Base-by-base conservation (phyloP, 2,329 filamentous ascomycete species). In the Emericellopsis atlantica region DNA sequence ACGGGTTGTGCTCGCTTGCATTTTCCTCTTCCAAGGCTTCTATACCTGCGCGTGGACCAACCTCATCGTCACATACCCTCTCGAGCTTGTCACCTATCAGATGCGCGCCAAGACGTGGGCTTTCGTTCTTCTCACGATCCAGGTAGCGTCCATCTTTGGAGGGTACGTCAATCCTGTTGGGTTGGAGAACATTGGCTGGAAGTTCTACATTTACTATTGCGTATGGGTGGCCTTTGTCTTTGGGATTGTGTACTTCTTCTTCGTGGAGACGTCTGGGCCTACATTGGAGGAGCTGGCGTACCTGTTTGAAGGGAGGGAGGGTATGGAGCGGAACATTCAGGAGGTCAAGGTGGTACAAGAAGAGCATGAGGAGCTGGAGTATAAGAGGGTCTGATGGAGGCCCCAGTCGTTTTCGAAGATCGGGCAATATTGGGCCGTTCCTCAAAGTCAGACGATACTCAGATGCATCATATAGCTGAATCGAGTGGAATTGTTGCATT, bases 21-120 rank as follows among this genome's bases (percentile, higher is more conserved):
- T 67, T 42, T 66, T 66, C 44, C 40, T 65, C 29, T 66, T 64
- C 47, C 57, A 64, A 22, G 55, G 51, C 0, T 64, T 64, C 31
- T 66, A 66, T 40, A 63, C 58, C 0, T 54, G 64, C 29, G 63
- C 59, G 1, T 68, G 63, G 64, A 66, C 61, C 0, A 62, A 62
- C 7, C 35, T 67, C 35, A 56, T 65, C 3, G 62, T 66, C 1
- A 62, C 62, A 0, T 68, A 68, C 37, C 61, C 64, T 1, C 52
- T 64, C 0, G 64, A 67, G 45, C 51, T 67, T 6, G 57, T 64
- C 5, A 58, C 62, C 0, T 62, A 62, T 32, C 55, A 59, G 38
- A 64, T 65, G 56, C 58, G 63, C 6, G 62, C 63, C 40, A 66
- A 65, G 50, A 54, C 59, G 0, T 63, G 59, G 57, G 56, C 56